phyloP scores from a whole-genome alignment of 2,329 filamentous ascomycete genomes.

The Ceratocystis huliohia region DNA sequence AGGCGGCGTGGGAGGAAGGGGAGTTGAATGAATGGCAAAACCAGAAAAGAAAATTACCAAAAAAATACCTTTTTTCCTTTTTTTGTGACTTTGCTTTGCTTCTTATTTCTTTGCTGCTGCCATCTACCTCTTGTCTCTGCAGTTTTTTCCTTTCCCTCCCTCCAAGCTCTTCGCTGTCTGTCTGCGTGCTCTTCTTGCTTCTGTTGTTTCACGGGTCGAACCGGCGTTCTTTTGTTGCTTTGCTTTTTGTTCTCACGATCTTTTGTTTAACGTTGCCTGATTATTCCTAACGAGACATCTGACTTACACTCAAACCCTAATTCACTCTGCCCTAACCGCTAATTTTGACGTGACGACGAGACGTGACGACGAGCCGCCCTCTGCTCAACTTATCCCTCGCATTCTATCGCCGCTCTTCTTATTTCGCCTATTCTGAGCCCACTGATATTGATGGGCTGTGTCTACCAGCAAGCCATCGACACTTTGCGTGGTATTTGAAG shows the following conservation, averaged over 20 bases:
- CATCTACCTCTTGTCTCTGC: background rate
- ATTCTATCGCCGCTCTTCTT: background rate
- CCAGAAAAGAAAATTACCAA: background rate
- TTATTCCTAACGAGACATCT: background rate
- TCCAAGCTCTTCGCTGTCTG: too few species aligned
- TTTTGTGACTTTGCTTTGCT: background rate
- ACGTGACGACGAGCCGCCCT: too few species aligned
- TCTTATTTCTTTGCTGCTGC: background rate
- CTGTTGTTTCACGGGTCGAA: background rate
- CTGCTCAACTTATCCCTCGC: background rate
- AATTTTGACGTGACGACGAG: too few species aligned
- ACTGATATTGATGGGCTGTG: too few species aligned
- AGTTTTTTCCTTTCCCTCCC: background rate
- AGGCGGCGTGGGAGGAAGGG: background rate
- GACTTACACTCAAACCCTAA: background rate
- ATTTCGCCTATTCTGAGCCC: too few species aligned
- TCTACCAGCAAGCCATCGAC: too few species aligned
- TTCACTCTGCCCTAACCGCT: background rate
- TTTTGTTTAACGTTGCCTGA: background rate
- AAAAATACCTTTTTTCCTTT: background rate
- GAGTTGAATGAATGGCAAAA: background rate
- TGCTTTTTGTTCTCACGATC: slow-evolving; percentile 10
- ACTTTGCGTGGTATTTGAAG: too few species aligned
- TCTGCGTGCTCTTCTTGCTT: background rate
- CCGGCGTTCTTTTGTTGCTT: slow-evolving; percentile 10